phyloP scores from a whole-genome alignment of 495 filamentous ascomycete species.

The Trichoderma gamsii region DNA sequence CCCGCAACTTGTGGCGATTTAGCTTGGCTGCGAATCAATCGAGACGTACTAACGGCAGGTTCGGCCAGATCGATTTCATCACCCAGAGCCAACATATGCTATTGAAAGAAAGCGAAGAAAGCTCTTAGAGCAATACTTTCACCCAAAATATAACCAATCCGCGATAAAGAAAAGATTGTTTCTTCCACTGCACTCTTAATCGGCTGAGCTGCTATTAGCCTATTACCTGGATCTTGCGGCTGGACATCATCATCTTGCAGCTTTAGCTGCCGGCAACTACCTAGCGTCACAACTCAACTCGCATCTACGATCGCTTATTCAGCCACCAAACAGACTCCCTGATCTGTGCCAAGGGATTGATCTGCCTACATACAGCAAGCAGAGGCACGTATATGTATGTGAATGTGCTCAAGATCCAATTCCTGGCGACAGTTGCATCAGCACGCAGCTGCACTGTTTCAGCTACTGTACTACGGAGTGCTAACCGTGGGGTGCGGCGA shows the following conservation, averaged over 20 bases:
- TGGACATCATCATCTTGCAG: constrained; percentile 11
- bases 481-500: too few relatives aligned
- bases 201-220: not conserved
- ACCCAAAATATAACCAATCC: not conserved
- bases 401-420: too few relatives aligned
- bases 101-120: not conserved
- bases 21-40: not conserved
- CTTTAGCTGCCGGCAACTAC: not conserved
- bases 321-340: too few relatives aligned
- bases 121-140: not conserved
- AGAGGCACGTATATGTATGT: not conserved
- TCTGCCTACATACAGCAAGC: not conserved
- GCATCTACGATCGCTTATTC: constrained; percentile 14
- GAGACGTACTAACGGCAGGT: not conserved
- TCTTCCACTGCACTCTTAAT: not conserved
- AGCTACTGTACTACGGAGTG: too few relatives aligned
- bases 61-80: not conserved
- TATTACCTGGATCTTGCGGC: not conserved
- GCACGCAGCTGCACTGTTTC: too few relatives aligned
- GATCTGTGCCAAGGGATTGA: not conserved
- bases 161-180: not conserved
- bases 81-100: not conserved
- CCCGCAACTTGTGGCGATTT: not conserved
- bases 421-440: too few relatives aligned
- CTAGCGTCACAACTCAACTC: not conserved